Base-by-base conservation (phyloP, 108 stramenopile genomes). In the Conticribra guillardii region DNA sequence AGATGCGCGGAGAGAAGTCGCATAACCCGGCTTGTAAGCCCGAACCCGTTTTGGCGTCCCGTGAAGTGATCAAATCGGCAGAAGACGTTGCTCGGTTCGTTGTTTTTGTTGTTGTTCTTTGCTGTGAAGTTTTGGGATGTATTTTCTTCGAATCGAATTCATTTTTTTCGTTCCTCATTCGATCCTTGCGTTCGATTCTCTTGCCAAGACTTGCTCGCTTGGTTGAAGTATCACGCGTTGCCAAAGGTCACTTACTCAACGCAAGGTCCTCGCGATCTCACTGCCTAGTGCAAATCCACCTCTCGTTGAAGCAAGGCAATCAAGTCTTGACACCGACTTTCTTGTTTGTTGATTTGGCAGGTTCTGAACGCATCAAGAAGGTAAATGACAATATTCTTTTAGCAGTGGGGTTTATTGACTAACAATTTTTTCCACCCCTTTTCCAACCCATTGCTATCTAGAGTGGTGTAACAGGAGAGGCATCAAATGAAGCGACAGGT, bases 311-410 rank as follows among this genome's bases (percentile, higher is more conserved):
- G n/a, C n/a, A n/a, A n/a, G n/a, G n/a, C n/a, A n/a, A n/a, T n/a
- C n/a, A n/a, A n/a, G n/a, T n/a, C n/a, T n/a, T n/a, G n/a, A n/a
- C n/a, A n/a, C n/a, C n/a, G n/a, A n/a, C n/a, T n/a, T n/a, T n/a
- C n/a, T n/a, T n/a, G n/a, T n/a, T 66, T 66, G 33, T 59, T 17
- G 58, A 59, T 37, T 29, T 59, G 5, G 58, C 58, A 17, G 58
- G 58, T n/a, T 59, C 58, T 18, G 58, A 59, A 59, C 58, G 58
- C 31, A 37, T 59, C 18, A 29, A 29, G n/a, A n/a, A n/a, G n/a
- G n/a, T n/a, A n/a, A n/a, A n/a, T n/a, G n/a, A n/a, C n/a, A n/a
- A n/a, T n/a, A n/a, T n/a, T n/a, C n/a, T n/a, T n/a, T n/a, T n/a
- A n/a, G n/a, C n/a, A n/a, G n/a, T n/a, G n/a, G n/a, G n/a, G n/a